phyloP scores from a whole-genome alignment of 805 yeast species.

The Limtongia smithiae region DNA sequence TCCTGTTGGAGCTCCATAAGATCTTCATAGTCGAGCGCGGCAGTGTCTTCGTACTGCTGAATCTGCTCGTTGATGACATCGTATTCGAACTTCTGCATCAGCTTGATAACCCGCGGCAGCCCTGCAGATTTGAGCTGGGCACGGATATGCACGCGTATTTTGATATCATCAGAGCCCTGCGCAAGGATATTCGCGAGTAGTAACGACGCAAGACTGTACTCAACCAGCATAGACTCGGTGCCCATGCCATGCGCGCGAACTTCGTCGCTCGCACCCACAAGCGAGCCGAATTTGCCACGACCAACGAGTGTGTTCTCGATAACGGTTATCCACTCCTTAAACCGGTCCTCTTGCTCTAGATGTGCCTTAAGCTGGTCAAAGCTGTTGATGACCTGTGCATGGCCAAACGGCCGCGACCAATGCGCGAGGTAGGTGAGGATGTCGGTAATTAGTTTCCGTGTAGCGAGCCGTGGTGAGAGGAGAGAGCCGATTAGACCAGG shows the following conservation, averaged over 20 bases:
- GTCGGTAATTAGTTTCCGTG: constrained; percentile 78
- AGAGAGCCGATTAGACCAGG: constrained; percentile 69
- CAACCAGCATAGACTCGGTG: constrained; percentile 61
- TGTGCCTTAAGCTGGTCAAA: constrained; percentile 46
- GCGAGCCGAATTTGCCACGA: constrained; percentile 82
- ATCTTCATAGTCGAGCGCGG: constrained; percentile 55
- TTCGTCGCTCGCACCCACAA: constrained; percentile 90
- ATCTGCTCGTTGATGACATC: constrained; percentile 65
- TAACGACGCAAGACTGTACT: constrained; percentile 68
- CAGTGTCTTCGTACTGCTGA: constrained; percentile 53
- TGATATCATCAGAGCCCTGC: constrained; percentile 35
- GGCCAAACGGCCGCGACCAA: constrained; percentile 46
- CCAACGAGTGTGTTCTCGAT: constrained; percentile 73
- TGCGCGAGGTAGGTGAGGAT: constrained; percentile 57
- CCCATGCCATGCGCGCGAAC: constrained; percentile 49
- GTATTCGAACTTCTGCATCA: constrained; percentile 51
- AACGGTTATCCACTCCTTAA: constrained; percentile 67
- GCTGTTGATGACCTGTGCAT: constrained; percentile 54
- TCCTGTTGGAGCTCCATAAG: constrained; percentile 40
- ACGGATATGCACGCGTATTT: constrained; percentile 53
- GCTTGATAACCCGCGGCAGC: constrained; percentile 49
- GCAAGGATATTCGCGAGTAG: constrained; percentile 63
- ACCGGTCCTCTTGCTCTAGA: constrained; percentile 45
- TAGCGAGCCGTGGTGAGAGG: constrained; percentile 66
- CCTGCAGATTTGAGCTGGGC: constrained; percentile 59